phyloP scores from a whole-genome alignment of 768 basidiomycete genomes.

The Grammothele lineata region DNA sequence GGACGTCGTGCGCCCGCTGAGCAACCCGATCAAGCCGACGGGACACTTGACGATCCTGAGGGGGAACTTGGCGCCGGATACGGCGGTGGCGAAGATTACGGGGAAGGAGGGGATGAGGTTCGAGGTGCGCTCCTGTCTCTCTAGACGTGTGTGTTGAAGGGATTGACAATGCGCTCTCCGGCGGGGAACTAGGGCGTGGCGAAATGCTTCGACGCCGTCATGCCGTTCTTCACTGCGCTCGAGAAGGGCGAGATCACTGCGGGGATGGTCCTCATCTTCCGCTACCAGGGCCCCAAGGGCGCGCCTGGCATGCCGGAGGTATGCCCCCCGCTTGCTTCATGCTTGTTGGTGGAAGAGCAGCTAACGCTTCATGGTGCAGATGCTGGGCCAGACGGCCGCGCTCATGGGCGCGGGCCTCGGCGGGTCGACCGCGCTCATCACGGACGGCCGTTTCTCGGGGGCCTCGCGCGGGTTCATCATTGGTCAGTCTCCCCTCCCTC shows the following conservation, averaged over 20 bases:
- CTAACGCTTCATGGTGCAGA: conserved; percentile 24
- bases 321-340: conserved; percentile 1
- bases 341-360: no score
- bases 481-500: conserved; percentile 27
- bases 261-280: conserved; percentile 75
- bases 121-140: conserved; percentile 43
- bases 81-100: conserved; percentile 89
- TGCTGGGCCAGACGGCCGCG: conserved; percentile 75
- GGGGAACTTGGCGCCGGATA: conserved; percentile 85
- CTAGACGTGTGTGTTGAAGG: not conserved
- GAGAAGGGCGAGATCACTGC: conserved; percentile 70
- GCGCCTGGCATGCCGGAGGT: conserved; percentile 92
- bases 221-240: conserved; percentile 70
- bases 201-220: conserved; percentile 74
- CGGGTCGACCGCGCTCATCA: conserved; percentile 75
- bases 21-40: conserved; percentile 78
- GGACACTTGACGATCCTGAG: conserved; percentile 86
- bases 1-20: conserved; percentile 68
- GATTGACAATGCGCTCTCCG: no score
- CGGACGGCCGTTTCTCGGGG: conserved; percentile 87
- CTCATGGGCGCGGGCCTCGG: conserved; percentile 82
- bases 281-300: conserved; percentile 88
- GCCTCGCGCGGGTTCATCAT: conserved; percentile 68
- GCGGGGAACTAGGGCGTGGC: conserved; percentile 75
- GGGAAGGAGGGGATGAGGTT: conserved; percentile 88